Base-by-base conservation (phyloP, 208 protist genomes). In the Leishmania arabica region DNA sequence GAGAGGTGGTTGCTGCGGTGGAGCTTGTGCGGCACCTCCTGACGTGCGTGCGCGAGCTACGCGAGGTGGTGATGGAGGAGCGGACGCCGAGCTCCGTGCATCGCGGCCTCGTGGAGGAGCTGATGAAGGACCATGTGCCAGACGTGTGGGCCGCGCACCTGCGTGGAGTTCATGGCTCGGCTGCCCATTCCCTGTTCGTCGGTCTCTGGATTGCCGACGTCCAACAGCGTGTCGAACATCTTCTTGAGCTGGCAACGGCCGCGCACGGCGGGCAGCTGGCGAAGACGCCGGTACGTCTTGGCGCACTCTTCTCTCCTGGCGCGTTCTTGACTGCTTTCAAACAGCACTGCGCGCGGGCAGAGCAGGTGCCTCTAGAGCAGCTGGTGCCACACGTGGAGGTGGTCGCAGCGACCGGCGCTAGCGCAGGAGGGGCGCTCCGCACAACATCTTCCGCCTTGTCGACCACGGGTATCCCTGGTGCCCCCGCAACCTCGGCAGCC, bases 311-410 rank as follows among this genome's bases (percentile, higher is more conserved):
- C 77, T 86, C 90, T 15, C 99, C 99, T 15, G 97, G 98, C 31
- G 98, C 98, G 0, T 99, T 99, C 83, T 87, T 99, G 54, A 99
- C 99, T 37, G 99, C 99, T n/a, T 99, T 98, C 40, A 95, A 99
- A 80, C 99, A 99, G 93, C 88, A 96, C 56, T 95, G 91, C 21
- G 96, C 98, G 45, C 92, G 98, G 53, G 77, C 81, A 11, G 88
- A 94, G 56, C 64, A 85, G 19, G 93, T 95, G 86, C 96, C 98
- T 3, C 89, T 99, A 4, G 98, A 99, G 85, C 95, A 95, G 37
- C 91, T 99, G 17, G 82, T 91, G 74, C 91, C 98, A 8, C 84
- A 86, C 24, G 83, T 99, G 7, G 86, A 92, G 58, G 77, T 91
- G 42, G 47, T 27, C 24, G 24, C 84, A n/a, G 54, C 77, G 8